Base-by-base conservation (phyloP, 2,329 filamentous ascomycete genomes). In the Colletotrichum musicola region DNA sequence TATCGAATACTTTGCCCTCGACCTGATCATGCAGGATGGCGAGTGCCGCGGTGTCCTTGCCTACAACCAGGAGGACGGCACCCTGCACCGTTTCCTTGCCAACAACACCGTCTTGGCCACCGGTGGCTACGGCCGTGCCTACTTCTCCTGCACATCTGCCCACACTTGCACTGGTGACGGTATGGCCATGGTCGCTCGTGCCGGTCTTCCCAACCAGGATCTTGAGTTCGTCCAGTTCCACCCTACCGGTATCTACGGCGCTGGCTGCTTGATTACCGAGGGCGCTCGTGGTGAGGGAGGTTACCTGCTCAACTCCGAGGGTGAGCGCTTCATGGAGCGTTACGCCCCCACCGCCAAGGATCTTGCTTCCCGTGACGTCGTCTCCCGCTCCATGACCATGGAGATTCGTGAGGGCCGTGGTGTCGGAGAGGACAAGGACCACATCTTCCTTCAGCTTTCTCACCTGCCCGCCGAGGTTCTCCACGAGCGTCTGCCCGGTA, bases 191-290 rank as follows among this genome's bases (percentile, higher is more conserved):
- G 95, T 98, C 77, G 93, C 95, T 75, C 94, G 96, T 85, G 96
- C 96, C 71, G 96, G 96, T 81, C 92, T 99, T 47, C 95, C 96
- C 76, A 97, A 97, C 88, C 96, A 99, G 86, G 96, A 99, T 91
- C 89, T 98, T 72, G 96, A 99, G 82, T 99, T 99, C 83, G 96
- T 99, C 72, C 95, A 99, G 85, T 99, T 99, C 90, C 95, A 99
- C 83, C 95, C 95, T 64, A 98, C 95, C 74, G 95, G 95, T 89
- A 98, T 99, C 84, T 99, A 99, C 82, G 96, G 96, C 77, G 96
- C 95, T 77, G 95, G 95, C 74, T 97, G 95, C 84, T 86, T 99
- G 88, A 99, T 99, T 79, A 98, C 96, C 13, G 95, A 99, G 85
- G 95, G 95, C 76, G 94, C 95, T 75, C 94, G 96, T 88, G 96